These are phyloP conservation scores for Talaromyces sp. DNA, from an alignment of 2,329 filamentous ascomycete genomes.

Conservation along the genomic window DNA sequence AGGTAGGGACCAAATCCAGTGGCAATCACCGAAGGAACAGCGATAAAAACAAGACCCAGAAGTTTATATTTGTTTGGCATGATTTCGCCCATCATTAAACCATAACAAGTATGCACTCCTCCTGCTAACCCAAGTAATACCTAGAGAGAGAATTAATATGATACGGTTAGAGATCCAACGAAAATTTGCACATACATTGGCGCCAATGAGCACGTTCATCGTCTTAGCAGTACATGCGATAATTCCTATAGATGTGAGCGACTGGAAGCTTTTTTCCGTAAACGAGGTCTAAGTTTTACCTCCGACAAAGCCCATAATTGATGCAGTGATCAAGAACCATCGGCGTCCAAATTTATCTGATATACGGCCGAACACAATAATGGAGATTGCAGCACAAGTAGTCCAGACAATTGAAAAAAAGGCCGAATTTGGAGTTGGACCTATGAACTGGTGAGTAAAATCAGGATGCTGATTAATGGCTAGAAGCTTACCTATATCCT, in stretches of 20 bases:
- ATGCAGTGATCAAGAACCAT: background rate
- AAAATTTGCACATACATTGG: background rate
- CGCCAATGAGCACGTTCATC: constrained; percentile 1
- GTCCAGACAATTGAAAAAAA: constrained; percentile 5
- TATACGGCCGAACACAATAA: constrained; percentile 1
- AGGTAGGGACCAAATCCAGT: constrained; percentile 14
- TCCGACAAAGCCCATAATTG: background rate
- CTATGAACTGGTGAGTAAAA: background rate
- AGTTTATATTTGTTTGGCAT: constrained; percentile 1
- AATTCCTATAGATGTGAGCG: background rate
- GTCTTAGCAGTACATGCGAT: background rate
- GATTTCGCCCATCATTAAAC: background rate
- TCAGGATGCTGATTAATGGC: too few species aligned
- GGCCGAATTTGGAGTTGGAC: background rate
- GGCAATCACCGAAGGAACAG: constrained; percentile 10
- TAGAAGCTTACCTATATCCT: too few species aligned
- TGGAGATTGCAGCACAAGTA: background rate
- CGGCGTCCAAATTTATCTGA: constrained; percentile 5
- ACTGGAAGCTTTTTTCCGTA: too few species aligned
- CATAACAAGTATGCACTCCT: background rate
- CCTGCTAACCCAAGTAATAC: background rate
- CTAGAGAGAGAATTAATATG: background rate
- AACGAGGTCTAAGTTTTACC: background rate
- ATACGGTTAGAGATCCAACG: too few species aligned
- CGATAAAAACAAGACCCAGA: constrained; percentile 1